Base-by-base conservation (phyloP, 202 grass and related monocot genomes). In the Eragrostis tef region DNA sequence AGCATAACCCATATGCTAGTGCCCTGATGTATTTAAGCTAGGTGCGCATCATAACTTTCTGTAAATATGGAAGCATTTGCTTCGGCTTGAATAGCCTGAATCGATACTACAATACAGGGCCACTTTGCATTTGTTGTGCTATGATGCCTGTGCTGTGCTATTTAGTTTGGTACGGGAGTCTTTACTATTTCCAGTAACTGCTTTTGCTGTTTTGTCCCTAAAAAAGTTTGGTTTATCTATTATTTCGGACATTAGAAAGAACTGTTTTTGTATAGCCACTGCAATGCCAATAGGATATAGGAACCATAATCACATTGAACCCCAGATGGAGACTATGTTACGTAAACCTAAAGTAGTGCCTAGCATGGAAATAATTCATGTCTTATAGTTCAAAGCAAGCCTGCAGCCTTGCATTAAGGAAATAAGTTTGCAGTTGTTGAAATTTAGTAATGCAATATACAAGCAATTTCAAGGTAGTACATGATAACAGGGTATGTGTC, bases 321-420 rank as follows among this genome's bases (percentile, higher is more conserved):
- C 34, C 34, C 4, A 11, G 21, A 88, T 67, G 59, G 39, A 59
- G 47, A 26, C 39, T n/a, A 68, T 49, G 9, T 15, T 49, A 20
- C 25, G 9, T 49, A 68, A 49, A 67, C 45, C 5, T 26, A 14
- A 11, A 57, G 43, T 81, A 60, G 62, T 74, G 62, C 70, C 42
- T 60, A 7, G 19, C 5, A 15, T 58, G 13, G 25, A 45, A 80
- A 80, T 79, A 74, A 39, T 41, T 73, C 24, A 58, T 64, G 36
- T 57, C 47, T 1, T 66, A 65, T 2, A 46, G 21, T 29, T 22
- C 59, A 67, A 56, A 79, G 67, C 13, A 67, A 80, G 56, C 39
- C 8, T 5, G 4, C 3, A 10, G 15, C 1, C 14, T 67, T 17
- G 8, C 12, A 24, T 72, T 46, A 52, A 57, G 16, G 48, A 80